Evolutionary conservation across 106 monocot species (phyloP).

Genomic region (Phalaenopsis aphrodite): DNA sequence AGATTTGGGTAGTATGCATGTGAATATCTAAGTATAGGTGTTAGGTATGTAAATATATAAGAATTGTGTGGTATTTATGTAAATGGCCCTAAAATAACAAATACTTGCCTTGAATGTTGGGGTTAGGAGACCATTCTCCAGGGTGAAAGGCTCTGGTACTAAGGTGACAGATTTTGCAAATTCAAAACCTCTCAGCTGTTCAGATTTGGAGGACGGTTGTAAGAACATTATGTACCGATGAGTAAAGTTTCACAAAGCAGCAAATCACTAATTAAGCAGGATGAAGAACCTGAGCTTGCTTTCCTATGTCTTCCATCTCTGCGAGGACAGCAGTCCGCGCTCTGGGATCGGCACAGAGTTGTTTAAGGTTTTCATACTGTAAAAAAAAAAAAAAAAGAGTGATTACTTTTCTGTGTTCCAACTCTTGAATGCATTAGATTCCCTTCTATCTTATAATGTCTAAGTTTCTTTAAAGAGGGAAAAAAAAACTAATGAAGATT

Average conservation of each 20-base stretch:
- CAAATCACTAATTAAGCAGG: background rate
- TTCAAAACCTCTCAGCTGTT: constrained; percentile 90
- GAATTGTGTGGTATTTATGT: too few relatives aligned
- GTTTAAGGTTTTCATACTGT: constrained; percentile 64
- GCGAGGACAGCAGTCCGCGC: constrained; percentile 58
- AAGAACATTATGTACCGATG: background rate
- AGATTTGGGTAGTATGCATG: background rate
- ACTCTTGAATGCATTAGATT: background rate
- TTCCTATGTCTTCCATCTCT: constrained; percentile 84
- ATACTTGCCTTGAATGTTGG: constrained; percentile 79
- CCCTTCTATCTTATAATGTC: background rate
- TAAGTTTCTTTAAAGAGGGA: background rate
- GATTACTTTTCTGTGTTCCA: background rate
- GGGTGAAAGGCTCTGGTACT: constrained; percentile 70
- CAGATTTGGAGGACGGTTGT: constrained; percentile 4
- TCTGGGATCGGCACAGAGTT: constrained; percentile 69
- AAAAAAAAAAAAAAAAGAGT: background rate
- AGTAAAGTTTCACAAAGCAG: background rate
- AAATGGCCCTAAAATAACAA: background rate
- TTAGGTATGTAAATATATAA: too few relatives aligned
- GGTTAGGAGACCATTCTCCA: constrained; percentile 87
- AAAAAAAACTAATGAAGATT: background rate
- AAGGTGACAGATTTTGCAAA: constrained; percentile 79
- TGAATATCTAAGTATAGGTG: too few relatives aligned
- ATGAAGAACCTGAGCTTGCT: constrained; percentile 63